Conservation (phyloP, 2,329 filamentous ascomycete genomes). For the Chaetomium olivaceum region DNA sequence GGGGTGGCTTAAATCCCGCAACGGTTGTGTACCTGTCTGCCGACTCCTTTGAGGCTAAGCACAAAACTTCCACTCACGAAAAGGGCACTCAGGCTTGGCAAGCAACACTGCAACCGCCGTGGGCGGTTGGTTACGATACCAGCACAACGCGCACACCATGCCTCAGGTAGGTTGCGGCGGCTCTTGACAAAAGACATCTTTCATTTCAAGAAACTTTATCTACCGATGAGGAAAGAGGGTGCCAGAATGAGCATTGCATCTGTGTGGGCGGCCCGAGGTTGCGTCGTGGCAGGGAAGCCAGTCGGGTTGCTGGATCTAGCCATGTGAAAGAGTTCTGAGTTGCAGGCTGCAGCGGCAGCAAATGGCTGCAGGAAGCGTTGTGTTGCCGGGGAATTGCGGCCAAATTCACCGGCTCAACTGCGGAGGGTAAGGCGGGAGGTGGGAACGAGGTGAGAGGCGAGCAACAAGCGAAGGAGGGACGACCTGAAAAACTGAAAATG, state of each 20-base stretch:
- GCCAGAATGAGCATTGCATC: background rate
- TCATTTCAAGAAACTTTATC: background rate
- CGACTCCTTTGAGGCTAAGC: background rate
- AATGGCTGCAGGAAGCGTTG: slow-evolving; percentile 12
- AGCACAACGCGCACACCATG: background rate
- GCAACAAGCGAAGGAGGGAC: background rate
- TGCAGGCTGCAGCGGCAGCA: slow-evolving; percentile 23
- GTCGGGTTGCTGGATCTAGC: slow-evolving; percentile 26
- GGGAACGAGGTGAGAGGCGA: slow-evolving; percentile 12
- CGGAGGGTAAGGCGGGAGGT: slow-evolving; percentile 20
- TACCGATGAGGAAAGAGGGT: background rate
- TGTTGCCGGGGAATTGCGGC: slow-evolving; percentile 31
- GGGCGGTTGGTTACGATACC: background rate
- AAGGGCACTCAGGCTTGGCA: background rate
- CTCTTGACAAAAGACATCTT: background rate
- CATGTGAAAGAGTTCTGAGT: slow-evolving; percentile 16
- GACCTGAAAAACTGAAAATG: slow-evolving; percentile 15
- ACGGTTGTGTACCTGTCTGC: background rate
- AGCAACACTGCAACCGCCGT: background rate
- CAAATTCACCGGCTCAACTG: slow-evolving; percentile 30
- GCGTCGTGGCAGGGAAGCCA: slow-evolving; percentile 22
- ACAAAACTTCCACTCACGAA: background rate
- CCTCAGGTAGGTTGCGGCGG: background rate
- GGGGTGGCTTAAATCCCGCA: background rate
- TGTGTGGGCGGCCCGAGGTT: slow-evolving; percentile 10